Evolutionary conservation across 768 basidiomycete genomes (phyloP).

Genomic region (Candolleomyces aberdarensis): DNA sequence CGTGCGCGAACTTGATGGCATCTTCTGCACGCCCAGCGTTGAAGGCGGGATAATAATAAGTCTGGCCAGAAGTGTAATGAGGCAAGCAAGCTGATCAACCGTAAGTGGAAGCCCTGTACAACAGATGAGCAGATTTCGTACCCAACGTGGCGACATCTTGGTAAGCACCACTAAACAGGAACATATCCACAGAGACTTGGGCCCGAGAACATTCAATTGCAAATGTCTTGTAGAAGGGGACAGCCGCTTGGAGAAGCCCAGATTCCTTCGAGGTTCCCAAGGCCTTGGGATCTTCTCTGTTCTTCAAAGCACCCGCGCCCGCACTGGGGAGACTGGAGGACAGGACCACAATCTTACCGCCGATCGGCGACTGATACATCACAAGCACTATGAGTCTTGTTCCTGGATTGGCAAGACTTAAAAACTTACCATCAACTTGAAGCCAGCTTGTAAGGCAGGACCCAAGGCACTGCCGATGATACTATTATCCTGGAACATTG

Average conservation of each 20-base stretch:
- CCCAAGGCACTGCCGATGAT: slow-evolving; percentile 92
- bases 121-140: slow-evolving; percentile 27
- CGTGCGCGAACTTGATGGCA: slow-evolving; percentile 96
- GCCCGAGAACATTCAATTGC: slow-evolving; percentile 97
- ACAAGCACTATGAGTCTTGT: no score
- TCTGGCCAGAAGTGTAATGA: slow-evolving; percentile 96
- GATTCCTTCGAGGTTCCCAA: slow-evolving; percentile 97
- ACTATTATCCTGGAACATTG: slow-evolving; percentile 98
- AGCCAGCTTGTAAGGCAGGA: slow-evolving; percentile 92
- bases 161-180: slow-evolving; percentile 91
- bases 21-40: slow-evolving; percentile 93
- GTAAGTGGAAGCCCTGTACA: neutral
- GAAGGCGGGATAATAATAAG: slow-evolving; percentile 98
- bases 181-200: slow-evolving; percentile 99
- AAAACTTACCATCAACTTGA: slow-evolving; percentile 79
- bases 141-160: slow-evolving; percentile 95
- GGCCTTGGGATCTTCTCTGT: slow-evolving; percentile 94
- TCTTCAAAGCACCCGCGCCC: slow-evolving; percentile 90
- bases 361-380: slow-evolving; percentile 70
- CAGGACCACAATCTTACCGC: slow-evolving; percentile 89
- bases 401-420: neutral
- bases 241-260: slow-evolving; percentile 86
- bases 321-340: slow-evolving; percentile 84
- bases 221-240: slow-evolving; percentile 96
- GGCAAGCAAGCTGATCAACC: slow-evolving; percentile 74